These are phyloP conservation scores for Bonnemaisonia californica DNA, from an alignment of 31 red algal genomes.

Conservation along the genomic window DNA sequence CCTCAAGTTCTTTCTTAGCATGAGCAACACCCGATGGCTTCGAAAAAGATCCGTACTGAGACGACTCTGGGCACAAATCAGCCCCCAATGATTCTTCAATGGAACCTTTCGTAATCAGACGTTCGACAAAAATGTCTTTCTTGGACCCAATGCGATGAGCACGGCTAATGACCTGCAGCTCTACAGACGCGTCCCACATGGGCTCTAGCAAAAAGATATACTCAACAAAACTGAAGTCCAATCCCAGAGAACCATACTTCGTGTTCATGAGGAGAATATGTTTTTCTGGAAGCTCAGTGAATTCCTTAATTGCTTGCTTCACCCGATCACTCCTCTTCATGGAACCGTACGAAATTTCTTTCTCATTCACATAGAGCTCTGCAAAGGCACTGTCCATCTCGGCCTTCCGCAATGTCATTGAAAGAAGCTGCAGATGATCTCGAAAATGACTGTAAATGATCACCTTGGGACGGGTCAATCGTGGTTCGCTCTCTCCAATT, in stretches of 20 bases:
- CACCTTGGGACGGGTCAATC: conserved; percentile 60
- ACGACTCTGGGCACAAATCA: background rate
- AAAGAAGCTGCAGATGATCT: conserved; percentile 68
- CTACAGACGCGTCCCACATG: conserved; percentile 80
- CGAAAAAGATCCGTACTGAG: background rate
- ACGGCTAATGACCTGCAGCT: conserved; percentile 88
- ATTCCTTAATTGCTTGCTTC: conserved; percentile 27
- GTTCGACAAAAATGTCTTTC: conserved; percentile 68
- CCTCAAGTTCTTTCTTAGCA: background rate
- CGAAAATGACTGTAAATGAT: conserved; percentile 74
- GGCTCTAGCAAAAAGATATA: conserved; percentile 94
- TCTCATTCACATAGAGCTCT: conserved; percentile 38
- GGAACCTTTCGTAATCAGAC: conserved; percentile 71
- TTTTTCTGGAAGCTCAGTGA: conserved; percentile 28
- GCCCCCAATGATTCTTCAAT: conserved; percentile 29
- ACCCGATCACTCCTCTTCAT: conserved; percentile 38
- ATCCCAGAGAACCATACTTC: conserved; percentile 65
- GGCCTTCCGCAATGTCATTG: conserved; percentile 35
- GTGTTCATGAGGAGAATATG: conserved; percentile 69
- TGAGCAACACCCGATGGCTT: background rate
- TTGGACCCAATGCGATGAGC: conserved; percentile 91
- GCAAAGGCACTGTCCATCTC: conserved; percentile 34
- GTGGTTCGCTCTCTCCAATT: conserved; percentile 2
- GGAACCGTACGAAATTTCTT: conserved; percentile 8
- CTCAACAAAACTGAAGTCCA: conserved; percentile 90